phyloP scores from a whole-genome alignment of 176 grass and related monocot species.

The Juncus inflexus region DNA sequence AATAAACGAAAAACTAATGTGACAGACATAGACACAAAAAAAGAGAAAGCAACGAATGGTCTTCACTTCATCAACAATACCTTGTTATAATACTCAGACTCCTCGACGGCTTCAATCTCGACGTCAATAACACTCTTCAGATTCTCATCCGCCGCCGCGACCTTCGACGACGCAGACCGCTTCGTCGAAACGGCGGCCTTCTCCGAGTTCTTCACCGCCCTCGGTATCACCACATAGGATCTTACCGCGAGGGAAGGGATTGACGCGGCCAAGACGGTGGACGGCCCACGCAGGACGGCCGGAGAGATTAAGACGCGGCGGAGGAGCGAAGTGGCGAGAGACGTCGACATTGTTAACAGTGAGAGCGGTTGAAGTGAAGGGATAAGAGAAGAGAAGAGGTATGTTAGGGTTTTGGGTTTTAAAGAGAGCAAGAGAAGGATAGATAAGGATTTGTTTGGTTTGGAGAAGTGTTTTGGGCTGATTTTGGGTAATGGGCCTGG shows the following conservation, averaged over 20 bases:
- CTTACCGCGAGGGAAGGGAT: constrained; percentile 1
- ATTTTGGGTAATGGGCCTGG: neutral
- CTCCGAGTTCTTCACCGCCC: neutral
- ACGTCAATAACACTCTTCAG: constrained; percentile 32
- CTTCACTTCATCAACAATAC: neutral
- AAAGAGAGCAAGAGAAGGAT: neutral
- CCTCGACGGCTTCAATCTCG: constrained; percentile 28
- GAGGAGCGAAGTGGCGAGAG: constrained; percentile 29
- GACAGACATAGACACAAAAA: too few relatives aligned
- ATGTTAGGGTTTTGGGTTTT: neutral
- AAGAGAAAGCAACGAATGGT: too few relatives aligned
- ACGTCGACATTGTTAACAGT: constrained; percentile 25
- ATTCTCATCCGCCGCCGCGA: constrained; percentile 35
- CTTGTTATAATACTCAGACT: constrained; percentile 27
- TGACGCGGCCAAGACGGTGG: neutral
- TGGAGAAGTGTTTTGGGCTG: too few relatives aligned
- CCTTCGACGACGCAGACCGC: constrained; percentile 36
- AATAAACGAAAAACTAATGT: too few relatives aligned
- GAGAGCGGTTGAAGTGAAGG: neutral
- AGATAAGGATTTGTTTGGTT: too few relatives aligned
- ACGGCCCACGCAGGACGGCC: neutral
- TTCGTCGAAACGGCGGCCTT: constrained; percentile 6
- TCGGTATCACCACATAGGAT: constrained; percentile 6
- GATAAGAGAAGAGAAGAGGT: neutral
- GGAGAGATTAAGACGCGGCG: constrained; percentile 24